A percentile compares a stretch with the other conserved stretches of the same genome.
Evolutionary conservation across 2,329 filamentous ascomycete species (phyloP).

Genomic region (Aspergillus floridensis): DNA sequence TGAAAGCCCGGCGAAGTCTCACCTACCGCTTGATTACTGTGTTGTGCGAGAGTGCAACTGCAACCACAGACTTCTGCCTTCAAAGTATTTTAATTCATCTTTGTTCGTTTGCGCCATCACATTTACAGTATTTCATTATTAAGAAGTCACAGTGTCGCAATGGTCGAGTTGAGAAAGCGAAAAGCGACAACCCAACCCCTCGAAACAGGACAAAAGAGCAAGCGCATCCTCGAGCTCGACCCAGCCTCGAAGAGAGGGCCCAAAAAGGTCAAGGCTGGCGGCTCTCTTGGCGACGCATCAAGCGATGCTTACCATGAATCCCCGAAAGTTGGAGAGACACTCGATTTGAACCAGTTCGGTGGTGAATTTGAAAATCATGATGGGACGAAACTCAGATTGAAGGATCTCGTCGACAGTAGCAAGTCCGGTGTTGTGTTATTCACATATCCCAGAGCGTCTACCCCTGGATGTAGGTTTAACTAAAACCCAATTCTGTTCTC

Average conservation of each 20-base stretch:
- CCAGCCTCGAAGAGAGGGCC: constrained; percentile 31
- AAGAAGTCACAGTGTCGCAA: neutral
- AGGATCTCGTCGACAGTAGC: constrained; percentile 77
- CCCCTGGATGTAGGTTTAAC: constrained; percentile 78
- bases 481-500: neutral
- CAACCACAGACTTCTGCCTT: neutral
- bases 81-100: too few relatives aligned
- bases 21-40: too few relatives aligned
- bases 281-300: constrained; percentile 16
- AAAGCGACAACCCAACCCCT: constrained; percentile 52
- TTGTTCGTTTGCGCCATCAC: too few relatives aligned
- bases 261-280: constrained; percentile 24
- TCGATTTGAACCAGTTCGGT: constrained; percentile 56
- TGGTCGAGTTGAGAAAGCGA: constrained; percentile 63
- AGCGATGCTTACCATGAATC: constrained; percentile 15
- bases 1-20: too few relatives aligned
- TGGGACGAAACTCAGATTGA: constrained; percentile 73
- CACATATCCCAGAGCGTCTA: constrained; percentile 93
- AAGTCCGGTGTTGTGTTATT: constrained; percentile 85
- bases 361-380: constrained; percentile 81
- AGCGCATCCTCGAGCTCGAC: constrained; percentile 30
- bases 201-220: constrained; percentile 31
- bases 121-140: too few relatives aligned
- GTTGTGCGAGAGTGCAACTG: too few relatives aligned
- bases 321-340: constrained; percentile 48